Evolutionary conservation across 73 alveolate species (phyloP).

Genomic region (Tetrahymena thermophila): DNA sequence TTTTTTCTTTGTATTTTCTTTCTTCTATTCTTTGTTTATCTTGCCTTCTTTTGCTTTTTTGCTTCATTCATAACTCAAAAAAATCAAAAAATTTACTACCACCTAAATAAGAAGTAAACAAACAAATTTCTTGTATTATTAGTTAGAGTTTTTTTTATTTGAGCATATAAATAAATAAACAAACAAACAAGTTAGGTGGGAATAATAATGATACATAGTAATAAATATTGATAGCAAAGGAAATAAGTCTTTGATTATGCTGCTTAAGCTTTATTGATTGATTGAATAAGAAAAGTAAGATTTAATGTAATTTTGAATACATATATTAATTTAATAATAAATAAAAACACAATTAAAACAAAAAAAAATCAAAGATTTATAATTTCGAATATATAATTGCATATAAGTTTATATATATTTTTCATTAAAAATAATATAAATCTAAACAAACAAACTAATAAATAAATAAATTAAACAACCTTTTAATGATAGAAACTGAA

Average conservation of each 20-base stretch:
- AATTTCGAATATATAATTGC: neutral
- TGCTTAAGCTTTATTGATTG: neutral
- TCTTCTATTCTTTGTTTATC: neutral
- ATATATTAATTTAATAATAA: neutral
- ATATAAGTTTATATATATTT: neutral
- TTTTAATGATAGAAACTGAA: neutral
- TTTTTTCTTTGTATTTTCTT: neutral
- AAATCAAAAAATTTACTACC: neutral
- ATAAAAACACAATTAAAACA: neutral
- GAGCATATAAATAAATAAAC: neutral
- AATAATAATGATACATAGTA: neutral
- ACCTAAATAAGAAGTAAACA: neutral
- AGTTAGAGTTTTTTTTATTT: neutral
- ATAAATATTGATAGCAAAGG: neutral
- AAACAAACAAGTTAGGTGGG: neutral
- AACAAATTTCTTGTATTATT: neutral
- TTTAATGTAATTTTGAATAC: neutral
- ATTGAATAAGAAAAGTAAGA: neutral
- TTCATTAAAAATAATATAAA: neutral
- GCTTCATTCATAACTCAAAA: neutral
- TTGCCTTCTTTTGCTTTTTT: too few species aligned
- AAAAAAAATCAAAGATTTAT: neutral
- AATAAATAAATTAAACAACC: neutral
- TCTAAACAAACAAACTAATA: neutral
- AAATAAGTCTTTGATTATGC: neutral